Conservation (phyloP, 2,329 filamentous ascomycete genomes). For the Cercospora sp. region DNA sequence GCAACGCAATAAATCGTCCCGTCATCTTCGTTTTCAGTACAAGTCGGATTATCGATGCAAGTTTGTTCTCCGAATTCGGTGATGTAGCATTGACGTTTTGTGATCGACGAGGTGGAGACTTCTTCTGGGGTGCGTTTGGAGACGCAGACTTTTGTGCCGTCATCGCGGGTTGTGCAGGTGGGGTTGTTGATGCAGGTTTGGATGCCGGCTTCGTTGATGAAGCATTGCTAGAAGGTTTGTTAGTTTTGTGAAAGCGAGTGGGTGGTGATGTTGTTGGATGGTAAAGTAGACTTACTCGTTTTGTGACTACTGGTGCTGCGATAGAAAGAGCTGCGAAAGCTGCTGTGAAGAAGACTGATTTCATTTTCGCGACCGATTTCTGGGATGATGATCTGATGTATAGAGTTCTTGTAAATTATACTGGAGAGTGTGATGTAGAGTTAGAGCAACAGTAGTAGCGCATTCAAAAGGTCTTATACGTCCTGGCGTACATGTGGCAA, state of each 20-base stretch:
- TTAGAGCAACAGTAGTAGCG: slow-evolving; percentile 1
- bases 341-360: slow-evolving; percentile 16
- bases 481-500: neutral
- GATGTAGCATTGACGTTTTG: slow-evolving; percentile 24
- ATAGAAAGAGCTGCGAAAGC: slow-evolving; percentile 16
- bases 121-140: slow-evolving; percentile 5
- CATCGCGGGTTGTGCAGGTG: slow-evolving; percentile 19
- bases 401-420: neutral
- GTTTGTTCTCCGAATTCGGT: slow-evolving; percentile 14
- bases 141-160: slow-evolving; percentile 20
- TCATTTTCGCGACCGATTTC: slow-evolving; percentile 17
- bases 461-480: slow-evolving; percentile 7
- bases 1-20: neutral
- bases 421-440: neutral
- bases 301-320: slow-evolving; percentile 17
- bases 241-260: neutral
- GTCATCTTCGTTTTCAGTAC: slow-evolving; percentile 6
- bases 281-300: neutral
- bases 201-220: slow-evolving; percentile 17
- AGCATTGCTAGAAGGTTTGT: slow-evolving; percentile 19
- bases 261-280: neutral
- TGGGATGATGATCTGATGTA: neutral
- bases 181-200: slow-evolving; percentile 24
- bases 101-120: neutral
- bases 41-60: slow-evolving; percentile 21